phyloP scores from a whole-genome alignment of 225 moss, liverwort and hornwort species.

The Bryoerythrophyllum caledonicum region DNA sequence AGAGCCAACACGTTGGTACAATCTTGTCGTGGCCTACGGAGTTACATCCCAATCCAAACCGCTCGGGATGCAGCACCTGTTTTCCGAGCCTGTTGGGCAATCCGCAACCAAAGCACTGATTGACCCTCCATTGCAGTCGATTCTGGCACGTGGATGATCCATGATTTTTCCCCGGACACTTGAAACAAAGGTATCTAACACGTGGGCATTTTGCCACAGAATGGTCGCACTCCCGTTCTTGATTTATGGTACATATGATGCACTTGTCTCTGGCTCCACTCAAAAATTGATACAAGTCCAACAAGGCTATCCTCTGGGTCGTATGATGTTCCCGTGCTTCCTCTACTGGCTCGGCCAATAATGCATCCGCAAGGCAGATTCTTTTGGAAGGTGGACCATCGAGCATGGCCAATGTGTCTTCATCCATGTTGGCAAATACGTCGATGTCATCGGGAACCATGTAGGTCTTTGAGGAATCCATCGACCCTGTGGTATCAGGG shows the following conservation, averaged over 20 bases:
- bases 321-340: neutral
- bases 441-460: neutral
- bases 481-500: no score
- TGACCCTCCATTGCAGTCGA: no score
- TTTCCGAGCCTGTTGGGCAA: no score
- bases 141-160: no score
- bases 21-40: no score
- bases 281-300: neutral
- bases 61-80: no score
- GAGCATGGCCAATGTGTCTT: neutral
- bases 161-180: neutral
- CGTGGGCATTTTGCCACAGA: neutral
- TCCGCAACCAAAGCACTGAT: no score
- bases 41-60: no score
- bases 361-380: neutral
- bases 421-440: neutral
- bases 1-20: no score
- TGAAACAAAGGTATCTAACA: neutral
- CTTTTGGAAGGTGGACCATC: neutral
- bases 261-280: neutral
- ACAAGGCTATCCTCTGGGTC: neutral
- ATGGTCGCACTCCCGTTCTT: neutral
- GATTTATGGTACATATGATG: neutral
- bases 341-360: neutral
- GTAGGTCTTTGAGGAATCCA: no score